Base-by-base conservation (phyloP, 345 rosid species). In the Stellera chamaejasme region DNA sequence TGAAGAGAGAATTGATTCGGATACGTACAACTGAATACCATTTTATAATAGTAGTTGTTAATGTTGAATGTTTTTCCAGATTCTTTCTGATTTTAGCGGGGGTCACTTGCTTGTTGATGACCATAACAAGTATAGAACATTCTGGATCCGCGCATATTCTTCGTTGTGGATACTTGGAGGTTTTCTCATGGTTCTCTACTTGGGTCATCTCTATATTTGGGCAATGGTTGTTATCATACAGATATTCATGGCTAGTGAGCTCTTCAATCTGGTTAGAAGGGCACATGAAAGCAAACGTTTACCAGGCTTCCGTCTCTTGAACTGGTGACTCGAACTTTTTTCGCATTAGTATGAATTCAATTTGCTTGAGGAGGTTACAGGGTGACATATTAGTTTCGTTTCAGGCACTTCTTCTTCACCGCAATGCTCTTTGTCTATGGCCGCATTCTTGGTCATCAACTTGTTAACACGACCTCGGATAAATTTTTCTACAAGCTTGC, bases 161-260 rank as follows among this genome's bases (percentile, higher is more conserved):
- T 77, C 95, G 13, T 47, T 88, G 44, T 91, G 98, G 95, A 91
- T 91, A 96, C 78, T 88, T 47, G 92, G 79, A 6, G 81, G 83
- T 41, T 82, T 85, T 59, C 65, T 74, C 2, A 73, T 85, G 12
- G 68, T 85, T 36, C 78, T 91, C 64, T 91, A 88, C 84, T 65
- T 88, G 85, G 98, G 96, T 6, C 95, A 85, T 79, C 95, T 85
- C 56, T 91, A 77, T 69, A 85, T 91, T 25, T 73, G 82, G 50
- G 96, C 98, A 54, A 88, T 85, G 95, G 82, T 91, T 55, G 92
- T 91, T 47, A 84, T 74, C 48, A 85, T 88, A 63, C 93, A 85
- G 77, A 85, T 91, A 48, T 85, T 70, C 66, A 91, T 91, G 98
- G 96, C 95, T 1, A 83, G 67, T 56, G 98, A 85, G 75, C 82